Conservation (phyloP, 225 moss, liverwort and hornwort species). For the Physcomitrellopsis africana region DNA sequence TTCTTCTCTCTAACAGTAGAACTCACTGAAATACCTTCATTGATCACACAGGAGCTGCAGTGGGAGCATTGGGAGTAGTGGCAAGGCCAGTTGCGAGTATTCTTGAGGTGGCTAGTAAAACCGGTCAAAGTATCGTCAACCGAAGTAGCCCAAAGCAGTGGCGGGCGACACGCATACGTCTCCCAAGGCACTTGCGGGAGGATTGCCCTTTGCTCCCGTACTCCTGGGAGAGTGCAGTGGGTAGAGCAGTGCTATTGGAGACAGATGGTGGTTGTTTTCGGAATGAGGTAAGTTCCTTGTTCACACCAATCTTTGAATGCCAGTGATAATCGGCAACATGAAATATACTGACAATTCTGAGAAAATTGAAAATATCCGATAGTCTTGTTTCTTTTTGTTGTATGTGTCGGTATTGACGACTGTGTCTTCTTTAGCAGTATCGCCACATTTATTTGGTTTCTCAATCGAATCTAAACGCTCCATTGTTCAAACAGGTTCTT, state of each 20-base stretch:
- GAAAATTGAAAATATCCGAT: no score
- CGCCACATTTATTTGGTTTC: not conserved
- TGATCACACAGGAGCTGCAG: slow-evolving; percentile 67
- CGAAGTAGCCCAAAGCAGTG: slow-evolving; percentile 85
- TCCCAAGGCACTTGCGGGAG: slow-evolving; percentile 83
- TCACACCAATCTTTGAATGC: not conserved
- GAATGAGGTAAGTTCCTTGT: slow-evolving; percentile 60
- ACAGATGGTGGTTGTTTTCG: slow-evolving; percentile 82
- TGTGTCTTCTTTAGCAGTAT: no score
- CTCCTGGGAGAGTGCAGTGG: slow-evolving; percentile 96
- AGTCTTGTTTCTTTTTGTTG: no score
- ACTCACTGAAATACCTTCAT: slow-evolving; percentile 14
- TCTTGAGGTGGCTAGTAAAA: slow-evolving; percentile 95
- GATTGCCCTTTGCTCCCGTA: slow-evolving; percentile 85
- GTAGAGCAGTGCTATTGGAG: slow-evolving; percentile 89
- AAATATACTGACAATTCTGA: no score
- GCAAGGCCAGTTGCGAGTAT: slow-evolving; percentile 94
- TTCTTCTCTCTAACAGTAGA: not conserved
- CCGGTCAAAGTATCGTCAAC: slow-evolving; percentile 91
- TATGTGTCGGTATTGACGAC: not conserved
- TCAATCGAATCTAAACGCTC: slow-evolving; percentile 2
- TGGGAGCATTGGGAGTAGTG: slow-evolving; percentile 90
- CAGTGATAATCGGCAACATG: no score
- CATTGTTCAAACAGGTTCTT: slow-evolving; percentile 60
- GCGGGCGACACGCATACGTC: slow-evolving; percentile 81